Percentiles rank a stretch among this genome's conserved stretches.
These are phyloP conservation scores for Lactarius trivialis DNA, from an alignment of 768 basidiomycete species.

Conservation along the genomic window DNA sequence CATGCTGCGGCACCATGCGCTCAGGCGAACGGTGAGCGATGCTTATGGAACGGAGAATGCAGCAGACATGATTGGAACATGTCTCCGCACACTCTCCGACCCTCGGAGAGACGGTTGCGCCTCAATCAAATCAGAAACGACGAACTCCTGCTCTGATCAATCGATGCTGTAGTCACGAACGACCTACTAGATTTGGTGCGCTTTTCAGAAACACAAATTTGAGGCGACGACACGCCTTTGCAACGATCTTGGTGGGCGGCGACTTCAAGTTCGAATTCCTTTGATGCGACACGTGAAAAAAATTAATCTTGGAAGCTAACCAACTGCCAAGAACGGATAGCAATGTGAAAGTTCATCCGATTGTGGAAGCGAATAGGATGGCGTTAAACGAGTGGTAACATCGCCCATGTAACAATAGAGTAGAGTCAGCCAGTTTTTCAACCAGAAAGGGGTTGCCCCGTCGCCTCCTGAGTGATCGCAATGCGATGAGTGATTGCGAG, in stretches of 20 bases:
- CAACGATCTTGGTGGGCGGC: not conserved
- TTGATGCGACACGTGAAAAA: not conserved
- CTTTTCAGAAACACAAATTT: not conserved
- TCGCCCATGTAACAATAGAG: no score
- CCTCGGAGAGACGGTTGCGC: not conserved
- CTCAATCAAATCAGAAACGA: not conserved
- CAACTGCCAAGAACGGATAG: not conserved
- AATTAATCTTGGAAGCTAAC: not conserved
- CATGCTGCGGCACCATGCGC: not conserved
- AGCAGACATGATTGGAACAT: not conserved
- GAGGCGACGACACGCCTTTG: not conserved
- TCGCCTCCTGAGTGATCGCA: not conserved
- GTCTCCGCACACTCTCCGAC: not conserved
- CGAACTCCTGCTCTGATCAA: no score
- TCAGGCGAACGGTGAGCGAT: not conserved
- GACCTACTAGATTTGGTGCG: not conserved
- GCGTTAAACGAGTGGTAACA: not conserved
- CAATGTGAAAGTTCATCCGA: not conserved
- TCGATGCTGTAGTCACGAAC: not conserved
- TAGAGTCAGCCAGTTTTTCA: no score
- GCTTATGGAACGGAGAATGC: not conserved
- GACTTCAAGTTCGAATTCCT: no score
- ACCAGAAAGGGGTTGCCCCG: no score
- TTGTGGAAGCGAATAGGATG: not conserved
- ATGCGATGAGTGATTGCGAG: no score